These are phyloP conservation scores for Cucumis melo DNA, from an alignment of 306 rosid genomes.

Conservation along the genomic window DNA sequence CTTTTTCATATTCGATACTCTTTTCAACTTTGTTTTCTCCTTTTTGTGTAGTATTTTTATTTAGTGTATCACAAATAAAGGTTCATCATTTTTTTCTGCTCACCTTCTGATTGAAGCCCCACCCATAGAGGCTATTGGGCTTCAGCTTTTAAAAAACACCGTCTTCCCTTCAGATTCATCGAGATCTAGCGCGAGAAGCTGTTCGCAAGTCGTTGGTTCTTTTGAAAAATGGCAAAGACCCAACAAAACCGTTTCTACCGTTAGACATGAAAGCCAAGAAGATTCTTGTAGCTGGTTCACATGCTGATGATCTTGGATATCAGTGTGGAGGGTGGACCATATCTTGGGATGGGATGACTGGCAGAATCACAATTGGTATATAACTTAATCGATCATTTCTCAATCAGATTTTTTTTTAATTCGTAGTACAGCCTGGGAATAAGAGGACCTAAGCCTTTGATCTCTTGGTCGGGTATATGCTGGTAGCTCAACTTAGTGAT, in stretches of 20 bases:
- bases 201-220: slow-evolving; percentile 79
- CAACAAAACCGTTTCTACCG: slow-evolving; percentile 62
- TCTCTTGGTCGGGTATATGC: not conserved
- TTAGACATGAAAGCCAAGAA: slow-evolving; percentile 46
- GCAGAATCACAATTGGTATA: slow-evolving; percentile 61
- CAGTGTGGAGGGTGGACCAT: slow-evolving; percentile 93
- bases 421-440: too few relatives aligned
- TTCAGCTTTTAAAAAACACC: too few relatives aligned
- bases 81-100: too few relatives aligned
- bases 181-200: slow-evolving; percentile 80
- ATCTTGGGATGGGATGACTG: slow-evolving; percentile 47
- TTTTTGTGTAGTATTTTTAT: too few relatives aligned
- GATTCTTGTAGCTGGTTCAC: slow-evolving; percentile 70
- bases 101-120: too few relatives aligned
- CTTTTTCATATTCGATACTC: too few relatives aligned
- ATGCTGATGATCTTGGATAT: slow-evolving; percentile 71
- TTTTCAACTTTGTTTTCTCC: too few relatives aligned
- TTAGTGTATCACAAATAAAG: too few relatives aligned
- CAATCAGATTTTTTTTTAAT: not conserved
- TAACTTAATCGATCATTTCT: not conserved
- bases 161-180: slow-evolving; percentile 38
- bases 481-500: not conserved
- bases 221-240: slow-evolving; percentile 68
- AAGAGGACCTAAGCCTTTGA: not conserved
- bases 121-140: too few relatives aligned